Conservation (phyloP, 257 asterid genomes). For the Marsdenia floribunda region DNA sequence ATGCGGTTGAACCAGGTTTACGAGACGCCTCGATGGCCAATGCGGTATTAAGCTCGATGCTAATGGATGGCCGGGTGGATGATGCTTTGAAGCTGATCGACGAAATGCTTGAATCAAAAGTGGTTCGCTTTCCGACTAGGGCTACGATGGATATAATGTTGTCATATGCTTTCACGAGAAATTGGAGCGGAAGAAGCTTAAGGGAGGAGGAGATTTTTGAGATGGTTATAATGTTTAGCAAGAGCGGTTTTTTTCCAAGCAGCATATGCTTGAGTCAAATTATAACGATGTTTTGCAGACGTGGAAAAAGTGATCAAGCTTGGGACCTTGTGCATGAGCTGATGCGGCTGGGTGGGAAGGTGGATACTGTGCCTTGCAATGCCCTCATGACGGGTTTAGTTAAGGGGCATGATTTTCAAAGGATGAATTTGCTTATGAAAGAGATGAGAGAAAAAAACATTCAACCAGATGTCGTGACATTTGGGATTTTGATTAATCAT, state of each 20-base stretch:
- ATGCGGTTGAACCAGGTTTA: slow-evolving; percentile 30
- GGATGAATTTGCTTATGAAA: slow-evolving; percentile 66
- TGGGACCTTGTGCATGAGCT: slow-evolving; percentile 55
- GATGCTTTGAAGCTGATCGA: slow-evolving; percentile 69
- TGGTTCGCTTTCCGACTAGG: slow-evolving; percentile 33
- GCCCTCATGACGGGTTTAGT: slow-evolving; percentile 55
- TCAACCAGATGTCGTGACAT: slow-evolving; percentile 51
- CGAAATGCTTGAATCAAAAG: slow-evolving; percentile 50
- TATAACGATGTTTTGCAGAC: slow-evolving; percentile 44
- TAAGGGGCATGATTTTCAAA: slow-evolving; percentile 33
- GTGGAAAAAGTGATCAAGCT: slow-evolving; percentile 42
- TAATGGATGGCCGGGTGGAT: slow-evolving; percentile 41
- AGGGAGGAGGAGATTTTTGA: slow-evolving; percentile 44
- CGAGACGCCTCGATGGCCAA: slow-evolving; percentile 44
- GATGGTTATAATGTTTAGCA: slow-evolving; percentile 39
- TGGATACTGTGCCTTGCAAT: slow-evolving; percentile 49
- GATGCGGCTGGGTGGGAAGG: slow-evolving; percentile 40
- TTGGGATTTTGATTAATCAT: slow-evolving; percentile 61
- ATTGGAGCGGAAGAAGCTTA: slow-evolving; percentile 38
- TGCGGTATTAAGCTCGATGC: slow-evolving; percentile 32
- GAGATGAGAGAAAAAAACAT: slow-evolving; percentile 74
- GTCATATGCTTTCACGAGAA: slow-evolving; percentile 30
- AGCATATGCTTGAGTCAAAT: slow-evolving; percentile 36
- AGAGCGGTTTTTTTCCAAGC: slow-evolving; percentile 34
- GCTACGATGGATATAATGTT: slow-evolving; percentile 40